Evolutionary conservation across 148 eudicot species (phyloP), one percentile per base, ranked within the genome.

Genomic region (Cornus florida): DNA sequence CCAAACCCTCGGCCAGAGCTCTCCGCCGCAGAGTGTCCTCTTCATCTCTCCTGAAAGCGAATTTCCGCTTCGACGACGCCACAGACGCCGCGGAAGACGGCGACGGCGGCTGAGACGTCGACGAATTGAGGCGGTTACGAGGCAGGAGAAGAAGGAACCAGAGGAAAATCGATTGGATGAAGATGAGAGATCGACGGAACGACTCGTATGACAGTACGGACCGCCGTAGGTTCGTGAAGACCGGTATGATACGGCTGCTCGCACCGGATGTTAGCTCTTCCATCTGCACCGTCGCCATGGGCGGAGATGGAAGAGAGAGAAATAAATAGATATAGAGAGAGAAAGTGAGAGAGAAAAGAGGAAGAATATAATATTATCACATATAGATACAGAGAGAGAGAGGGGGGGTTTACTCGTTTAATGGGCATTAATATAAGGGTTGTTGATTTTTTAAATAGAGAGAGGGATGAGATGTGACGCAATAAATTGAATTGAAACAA

Each of bases 221-320:
- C 35, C 84, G 82, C 48, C 88, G 85, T 81, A 84, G 80, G 82
- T 91, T 82, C 73, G 64, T 57, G 84, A 90, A 89, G 17, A 96
- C 81, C 6, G 99, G 98, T 50, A 96, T 92, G 46, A 96, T 96
- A 13, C 99, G 87, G 41, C 87, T 83, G 86, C 98, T 93, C 16
- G 99, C 99, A 6, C 99, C 99, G 71, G 98, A 93, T 6, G 99
- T 96, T 0, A 96, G 91, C 91, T 96, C 97, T 75, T 90, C 94
- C 89, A 84, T 84, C 83, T 82, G 84, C 82, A 82, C 67, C 67
- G 89, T 87, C 80, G 77, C 87, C 86, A 83, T 86, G 24, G 65
- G 17, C 22, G 79, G 73, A 59, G 72, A 38, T 60, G 59, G 77
- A 53, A 66, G 31, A 22, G 17, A 56, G 56, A 69, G 35, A n/a